A percentile compares a stretch with the other conserved stretches of the same genome.
Conservation (phyloP, 1,139 yeast species). For the Chernovozyma sophiae-reginae region DNA sequence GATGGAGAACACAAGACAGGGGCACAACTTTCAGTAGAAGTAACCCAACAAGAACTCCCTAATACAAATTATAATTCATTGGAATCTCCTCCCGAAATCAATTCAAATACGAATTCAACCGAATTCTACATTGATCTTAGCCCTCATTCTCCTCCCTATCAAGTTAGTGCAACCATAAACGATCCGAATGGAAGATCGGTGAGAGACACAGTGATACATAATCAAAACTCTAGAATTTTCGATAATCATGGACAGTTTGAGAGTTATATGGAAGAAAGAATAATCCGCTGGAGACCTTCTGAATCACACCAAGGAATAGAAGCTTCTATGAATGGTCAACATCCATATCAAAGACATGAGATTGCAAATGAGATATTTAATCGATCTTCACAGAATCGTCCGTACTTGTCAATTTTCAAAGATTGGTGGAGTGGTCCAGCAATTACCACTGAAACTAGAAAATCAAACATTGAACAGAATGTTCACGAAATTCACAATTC, state of each 20-base stretch:
- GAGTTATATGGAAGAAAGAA: conserved; percentile 47
- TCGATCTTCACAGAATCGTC: background rate
- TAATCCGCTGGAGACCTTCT: conserved; percentile 51
- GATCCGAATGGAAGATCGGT: background rate
- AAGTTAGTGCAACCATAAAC: background rate
- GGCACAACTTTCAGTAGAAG: no score
- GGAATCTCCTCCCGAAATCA: background rate
- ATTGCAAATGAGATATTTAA: background rate
- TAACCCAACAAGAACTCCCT: background rate
- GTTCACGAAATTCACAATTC: no score
- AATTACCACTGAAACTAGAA: background rate
- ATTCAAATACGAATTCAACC: background rate
- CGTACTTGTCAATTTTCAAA: background rate
- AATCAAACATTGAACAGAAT: no score
- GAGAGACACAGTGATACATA: conserved; percentile 1
- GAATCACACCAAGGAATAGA: conserved; percentile 39
- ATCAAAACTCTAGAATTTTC: background rate
- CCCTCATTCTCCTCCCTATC: conserved; percentile 7
- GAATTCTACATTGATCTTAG: background rate
- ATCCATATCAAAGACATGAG: conserved; percentile 30
- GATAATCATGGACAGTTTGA: conserved; percentile 15
- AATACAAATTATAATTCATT: no score
- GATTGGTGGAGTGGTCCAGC: background rate
- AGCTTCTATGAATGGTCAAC: conserved; percentile 31
- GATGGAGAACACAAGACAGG: no score